Base-by-base conservation (phyloP, 208 protist species). In the Crithidia acanthocephali region DNA sequence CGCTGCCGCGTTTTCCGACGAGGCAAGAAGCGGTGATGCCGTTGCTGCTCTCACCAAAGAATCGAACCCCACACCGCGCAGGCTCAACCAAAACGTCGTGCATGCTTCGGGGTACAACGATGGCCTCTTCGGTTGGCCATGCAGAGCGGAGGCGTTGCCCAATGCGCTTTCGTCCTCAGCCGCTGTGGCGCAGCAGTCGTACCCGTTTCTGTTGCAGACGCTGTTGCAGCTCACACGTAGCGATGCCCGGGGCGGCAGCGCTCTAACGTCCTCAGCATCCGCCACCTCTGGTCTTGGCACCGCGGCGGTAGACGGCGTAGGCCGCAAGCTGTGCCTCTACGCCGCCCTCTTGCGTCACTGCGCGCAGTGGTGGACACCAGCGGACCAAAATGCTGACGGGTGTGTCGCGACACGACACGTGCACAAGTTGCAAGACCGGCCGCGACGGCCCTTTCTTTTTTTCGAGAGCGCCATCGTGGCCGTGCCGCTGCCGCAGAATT, bases 291-390 rank as follows among this genome's bases (percentile, higher is more conserved):
- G 0, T 4, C 1, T 56, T 7, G 20, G 7, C 18, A 20, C n/a
- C 10, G 64, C 64, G 5, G 60, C 57, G 25, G 52, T 52, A 3
- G 72, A 77, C 40, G 72, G 72, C 45, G 72, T 71, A 9, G 72
- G 72, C 2, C 62, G 72, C 11, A 70, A 71, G 50, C 30, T 70
- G 30, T 1, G 11, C 15, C 57, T 77, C 22, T 77, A 53, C 18
- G 32, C 55, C 20, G 22, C 57, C 0, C 40, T 77, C n/a, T 37
- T 77, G 32, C 52, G n/a, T 7, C 72, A 77, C 40, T 70, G 57
- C 35, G 72, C 48, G 23, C 16, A 44, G 72, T 77, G 72, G 72
- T 77, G 72, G 72, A 7, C 0, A n/a, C 50, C 30, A n/a, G 9
- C 16, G 28, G 2, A 28, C 25, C 9, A 48, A n/a, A 15, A n/a